These are phyloP conservation scores for Sisymbrium irio DNA, from an alignment of 345 rosid species.

Conservation along the genomic window DNA sequence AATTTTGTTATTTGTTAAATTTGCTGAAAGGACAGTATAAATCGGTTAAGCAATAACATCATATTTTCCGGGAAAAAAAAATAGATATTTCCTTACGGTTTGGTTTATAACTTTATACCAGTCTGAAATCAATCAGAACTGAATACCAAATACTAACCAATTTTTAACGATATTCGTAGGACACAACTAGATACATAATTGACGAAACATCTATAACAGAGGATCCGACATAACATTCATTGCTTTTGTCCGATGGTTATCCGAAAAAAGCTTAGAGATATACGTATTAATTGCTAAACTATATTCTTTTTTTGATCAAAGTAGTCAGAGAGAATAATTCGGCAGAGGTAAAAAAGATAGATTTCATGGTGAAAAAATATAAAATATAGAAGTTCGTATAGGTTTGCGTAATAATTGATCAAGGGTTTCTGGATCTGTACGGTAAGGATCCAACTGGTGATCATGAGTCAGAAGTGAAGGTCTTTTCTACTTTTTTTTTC, in stretches of 20 bases:
- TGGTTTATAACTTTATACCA: neutral
- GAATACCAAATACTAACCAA: neutral
- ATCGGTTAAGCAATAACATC: neutral
- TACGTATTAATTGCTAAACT: constrained; percentile 24
- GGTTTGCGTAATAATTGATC: constrained; percentile 31
- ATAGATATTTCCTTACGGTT: neutral
- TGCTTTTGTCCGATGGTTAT: constrained; percentile 18
- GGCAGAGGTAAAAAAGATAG: constrained; percentile 19
- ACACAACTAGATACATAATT: constrained; percentile 19
- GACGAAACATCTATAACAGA: constrained; percentile 28
- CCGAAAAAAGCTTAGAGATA: constrained; percentile 7
- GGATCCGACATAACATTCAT: constrained; percentile 32
- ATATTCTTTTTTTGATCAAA: constrained; percentile 20
- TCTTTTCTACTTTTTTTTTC: constrained; percentile 8
- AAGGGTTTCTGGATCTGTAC: constrained; percentile 28
- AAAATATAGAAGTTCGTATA: neutral
- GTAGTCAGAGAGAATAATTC: constrained; percentile 36
- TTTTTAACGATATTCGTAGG: constrained; percentile 17
- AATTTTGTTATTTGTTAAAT: neutral
- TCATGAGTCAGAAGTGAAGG: constrained; percentile 35
- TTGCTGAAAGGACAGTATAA: neutral
- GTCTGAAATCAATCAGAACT: constrained; percentile 4
- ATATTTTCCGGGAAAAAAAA: no score
- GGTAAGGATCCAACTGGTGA: constrained; percentile 35
- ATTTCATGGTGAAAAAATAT: constrained; percentile 23